Base-by-base conservation (phyloP, 345 rosid species). In the Acer yangbiense region DNA sequence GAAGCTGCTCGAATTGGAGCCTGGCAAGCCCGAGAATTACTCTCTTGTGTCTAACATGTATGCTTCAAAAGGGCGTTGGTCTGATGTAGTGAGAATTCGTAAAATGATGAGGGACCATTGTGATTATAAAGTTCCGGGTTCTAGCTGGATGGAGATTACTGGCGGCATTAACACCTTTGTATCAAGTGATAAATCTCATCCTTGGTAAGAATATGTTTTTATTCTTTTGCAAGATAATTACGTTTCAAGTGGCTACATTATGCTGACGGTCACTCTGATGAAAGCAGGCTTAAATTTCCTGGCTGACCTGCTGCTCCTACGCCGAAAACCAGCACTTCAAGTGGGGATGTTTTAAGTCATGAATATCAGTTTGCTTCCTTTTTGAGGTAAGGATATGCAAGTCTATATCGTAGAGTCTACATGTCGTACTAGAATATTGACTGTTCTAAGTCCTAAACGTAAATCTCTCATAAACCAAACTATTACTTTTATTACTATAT, bases 51-150 rank as follows among this genome's bases (percentile, higher is more conserved):
- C 98, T 32, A 89, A 86, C 58, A 61, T 90, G 65, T 86, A 90
- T 80, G 90, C 89, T 73, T 86, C 84, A n/a, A 82, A 87, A 82
- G 92, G 91, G 50, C 77, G 77, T 74, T 94, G 97, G 97, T 66
- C 62, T 64, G 87, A 87, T 32, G 95, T 77, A 25, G 91, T 84
- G 25, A 77, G 76, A 46, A 63, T 85, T 23, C 88, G 90, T 63
- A 75, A 85, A 78, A 77, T 72, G 77, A 89, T 90, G 92, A 83
- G 67, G 79, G 76, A 79, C 58, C 78, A 65, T 25, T 87, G 97
- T 80, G 78, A 78, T 75, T 25, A 78, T 64, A 92, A 89, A 85
- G 75, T 78, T 84, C 91, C 93, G 10, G 97, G 91, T 60, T 84
- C 82, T 84, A 91, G 94, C 81, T 85, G 95, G 92, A 71, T 79